Base-by-base conservation (phyloP, 768 basidiomycete genomes). In the Lactarius hengduanensis region DNA sequence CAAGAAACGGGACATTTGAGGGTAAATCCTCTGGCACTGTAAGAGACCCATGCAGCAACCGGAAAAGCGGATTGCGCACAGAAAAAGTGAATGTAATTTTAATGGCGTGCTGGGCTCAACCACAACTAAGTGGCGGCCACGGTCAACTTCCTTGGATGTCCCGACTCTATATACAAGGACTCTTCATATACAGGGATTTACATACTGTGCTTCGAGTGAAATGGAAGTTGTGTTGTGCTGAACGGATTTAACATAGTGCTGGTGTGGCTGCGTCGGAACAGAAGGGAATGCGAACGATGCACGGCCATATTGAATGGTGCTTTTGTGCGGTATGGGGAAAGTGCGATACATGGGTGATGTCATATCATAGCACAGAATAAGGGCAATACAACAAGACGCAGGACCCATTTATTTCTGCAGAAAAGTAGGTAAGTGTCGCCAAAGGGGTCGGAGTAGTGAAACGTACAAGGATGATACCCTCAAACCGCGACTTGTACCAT, bases 401-500 rank as follows among this genome's bases (percentile, higher is more conserved):
- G 55, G 50, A 20, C 16, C 40, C 54, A 36, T 61, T 58, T 66
- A 66, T 66, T 66, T 66, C 65, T 66, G 60, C 65, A 57, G 28
- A n/a, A 5, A 16, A 15, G 28, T 56, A 15, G 45, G 65, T 43
- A n/a, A 22, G 26, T 18, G 4, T 30, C 10, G 5, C 26, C 9
- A 16, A 20, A 43, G 4, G 22, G 9, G 38, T 26, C 32, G 20
- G 45, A 28, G 26, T 3, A n/a, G 36, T 10, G 18, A 20, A 2
- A 81, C 90, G 71, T 75, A 94, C 92, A 78, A 92, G 79, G 82
- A 97, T 95, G 78, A 96, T 95, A 82, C 94, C 95, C 78, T 97
- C 95, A 84, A 96, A 97, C 74, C 95, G 86, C 82, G 95, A 92
- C 87, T 98, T 98, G 94, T 96, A 98, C 96, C 96, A 98, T 70